phyloP scores from a whole-genome alignment of 176 grass and related monocot species.

The Otatea glauca region DNA sequence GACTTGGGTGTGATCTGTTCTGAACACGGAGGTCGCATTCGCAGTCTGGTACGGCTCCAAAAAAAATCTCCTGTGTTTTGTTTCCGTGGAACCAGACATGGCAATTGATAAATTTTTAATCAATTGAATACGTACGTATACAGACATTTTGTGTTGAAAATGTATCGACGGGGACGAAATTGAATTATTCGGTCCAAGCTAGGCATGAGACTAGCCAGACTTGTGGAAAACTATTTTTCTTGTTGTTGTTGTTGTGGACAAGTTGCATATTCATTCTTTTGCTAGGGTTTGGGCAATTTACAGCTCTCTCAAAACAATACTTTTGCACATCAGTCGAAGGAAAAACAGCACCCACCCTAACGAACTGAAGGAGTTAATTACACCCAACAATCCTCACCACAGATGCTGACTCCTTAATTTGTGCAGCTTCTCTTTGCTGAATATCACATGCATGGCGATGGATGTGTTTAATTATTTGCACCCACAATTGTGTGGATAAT shows the following conservation, averaged over 20 bases:
- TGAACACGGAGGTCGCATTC: neutral
- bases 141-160: neutral
- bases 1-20: neutral
- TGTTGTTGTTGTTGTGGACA: neutral
- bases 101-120: neutral
- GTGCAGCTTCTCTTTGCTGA: neutral
- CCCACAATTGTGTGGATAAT: neutral
- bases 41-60: neutral
- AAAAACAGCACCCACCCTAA: neutral
- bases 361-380: neutral
- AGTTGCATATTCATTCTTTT: neutral
- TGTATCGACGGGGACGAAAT: neutral
- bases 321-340: neutral
- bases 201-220: neutral
- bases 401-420: neutral
- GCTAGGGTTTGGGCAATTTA: neutral
- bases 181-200: neutral
- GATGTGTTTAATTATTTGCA: neutral
- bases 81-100: constrained; percentile 40
- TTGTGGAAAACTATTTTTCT: neutral
- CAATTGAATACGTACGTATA: neutral
- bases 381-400: neutral
- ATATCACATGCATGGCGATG: neutral
- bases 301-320: no score
- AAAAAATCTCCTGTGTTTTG: constrained; percentile 11